Conservation (phyloP, 768 basidiomycete species). For the Calocybe indica region DNA sequence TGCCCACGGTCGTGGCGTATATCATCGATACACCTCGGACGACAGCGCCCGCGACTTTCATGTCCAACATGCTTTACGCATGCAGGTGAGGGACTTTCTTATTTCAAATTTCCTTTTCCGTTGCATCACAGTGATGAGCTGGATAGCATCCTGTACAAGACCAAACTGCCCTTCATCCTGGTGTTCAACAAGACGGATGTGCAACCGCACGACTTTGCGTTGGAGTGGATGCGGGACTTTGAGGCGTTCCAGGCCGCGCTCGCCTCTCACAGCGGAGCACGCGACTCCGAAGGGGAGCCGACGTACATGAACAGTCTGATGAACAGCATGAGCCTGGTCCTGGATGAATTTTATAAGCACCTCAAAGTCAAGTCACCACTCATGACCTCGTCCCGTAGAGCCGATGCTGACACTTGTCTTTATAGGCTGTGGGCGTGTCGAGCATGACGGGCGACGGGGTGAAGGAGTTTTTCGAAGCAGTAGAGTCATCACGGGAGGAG, state of each 20-base stretch:
- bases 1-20: slow-evolving; percentile 95
- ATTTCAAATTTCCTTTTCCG: background rate
- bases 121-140: background rate
- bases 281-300: slow-evolving; percentile 82
- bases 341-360: slow-evolving; percentile 98
- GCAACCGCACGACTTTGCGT: slow-evolving; percentile 80
- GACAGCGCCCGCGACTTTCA: slow-evolving; percentile 93
- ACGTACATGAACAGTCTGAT: slow-evolving; percentile 98
- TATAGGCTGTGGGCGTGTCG: slow-evolving; percentile 89
- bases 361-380: slow-evolving; percentile 56
- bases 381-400: background rate
- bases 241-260: slow-evolving; percentile 91
- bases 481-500: slow-evolving; percentile 81
- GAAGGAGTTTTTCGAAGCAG: slow-evolving; percentile 86
- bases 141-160: slow-evolving; percentile 91
- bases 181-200: slow-evolving; percentile 99
- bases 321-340: slow-evolving; percentile 97
- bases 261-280: slow-evolving; percentile 57
- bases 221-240: slow-evolving; percentile 99
- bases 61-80: slow-evolving; percentile 99
- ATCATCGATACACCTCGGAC: slow-evolving; percentile 96
- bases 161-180: slow-evolving; percentile 92
- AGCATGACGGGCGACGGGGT: slow-evolving; percentile 95
- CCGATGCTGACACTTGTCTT: background rate
- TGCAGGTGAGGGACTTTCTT: slow-evolving; percentile 63